phyloP scores from a whole-genome alignment of 2,329 filamentous ascomycete species.

The Xylaria sp. region DNA sequence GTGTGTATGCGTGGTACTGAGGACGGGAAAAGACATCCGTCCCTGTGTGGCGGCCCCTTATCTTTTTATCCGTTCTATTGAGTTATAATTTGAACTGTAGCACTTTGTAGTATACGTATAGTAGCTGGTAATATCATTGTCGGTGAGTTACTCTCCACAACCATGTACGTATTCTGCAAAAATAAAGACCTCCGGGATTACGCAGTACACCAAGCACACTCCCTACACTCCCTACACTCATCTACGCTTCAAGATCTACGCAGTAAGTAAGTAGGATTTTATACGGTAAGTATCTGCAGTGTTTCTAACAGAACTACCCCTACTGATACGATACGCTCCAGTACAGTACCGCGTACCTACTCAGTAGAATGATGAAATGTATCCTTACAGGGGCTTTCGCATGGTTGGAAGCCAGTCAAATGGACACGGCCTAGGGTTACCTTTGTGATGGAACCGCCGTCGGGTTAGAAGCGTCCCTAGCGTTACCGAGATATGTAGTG shows the following conservation, averaged over 20 bases:
- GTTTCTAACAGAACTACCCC: not conserved
- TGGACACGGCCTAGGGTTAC: conserved; percentile 44
- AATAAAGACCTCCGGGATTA: conserved; percentile 7
- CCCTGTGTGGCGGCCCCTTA: not conserved
- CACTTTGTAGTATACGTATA: not conserved
- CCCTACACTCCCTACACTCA: too few relatives aligned
- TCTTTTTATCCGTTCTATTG: conserved; percentile 13
- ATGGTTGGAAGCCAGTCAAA: conserved; percentile 43
- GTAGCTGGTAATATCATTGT: not conserved
- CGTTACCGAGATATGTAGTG: conserved; percentile 46
- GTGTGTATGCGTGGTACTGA: not conserved
- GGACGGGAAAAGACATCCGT: not conserved
- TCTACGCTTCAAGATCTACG: too few relatives aligned
- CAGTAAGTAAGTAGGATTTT: too few relatives aligned
- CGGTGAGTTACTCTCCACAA: conserved; percentile 10
- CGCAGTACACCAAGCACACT: not conserved
- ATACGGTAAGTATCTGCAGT: not conserved
- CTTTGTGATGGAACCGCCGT: conserved; percentile 49
- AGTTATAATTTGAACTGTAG: not conserved
- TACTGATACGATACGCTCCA: not conserved
- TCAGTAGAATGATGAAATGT: not conserved
- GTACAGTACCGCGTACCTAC: conserved; percentile 1
- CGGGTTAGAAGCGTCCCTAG: conserved; percentile 46
- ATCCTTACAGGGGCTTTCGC: conserved; percentile 34
- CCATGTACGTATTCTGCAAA: not conserved